A percentile compares a stretch with the other conserved stretches of the same genome.
These are phyloP conservation scores for Symbiotaphrina buchneri DNA, from an alignment of 495 filamentous ascomycete species.

Conservation along the genomic window DNA sequence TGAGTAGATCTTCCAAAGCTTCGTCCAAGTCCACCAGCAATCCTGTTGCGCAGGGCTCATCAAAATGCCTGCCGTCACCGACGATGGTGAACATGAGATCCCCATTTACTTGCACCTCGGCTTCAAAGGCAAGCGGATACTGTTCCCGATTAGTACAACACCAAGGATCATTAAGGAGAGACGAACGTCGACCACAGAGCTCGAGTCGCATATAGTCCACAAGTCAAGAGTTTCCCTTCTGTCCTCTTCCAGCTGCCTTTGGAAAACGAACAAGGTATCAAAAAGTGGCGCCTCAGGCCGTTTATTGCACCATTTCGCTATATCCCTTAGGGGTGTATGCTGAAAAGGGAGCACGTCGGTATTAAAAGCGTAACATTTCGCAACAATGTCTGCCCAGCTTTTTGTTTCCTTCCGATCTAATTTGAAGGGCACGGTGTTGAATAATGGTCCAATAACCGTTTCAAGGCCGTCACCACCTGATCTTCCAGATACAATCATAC, in stretches of 20 bases:
- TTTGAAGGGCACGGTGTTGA: conserved; percentile 70
- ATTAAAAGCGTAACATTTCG: conserved; percentile 37
- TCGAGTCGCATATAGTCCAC: conserved; percentile 30
- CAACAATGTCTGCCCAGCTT: conserved; percentile 26
- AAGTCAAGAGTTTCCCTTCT: conserved; percentile 13
- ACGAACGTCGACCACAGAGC: conserved; percentile 22
- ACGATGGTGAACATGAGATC: conserved; percentile 29
- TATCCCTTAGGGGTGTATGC: conserved; percentile 46
- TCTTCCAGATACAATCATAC: conserved; percentile 48
- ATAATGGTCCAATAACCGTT: conserved; percentile 55
- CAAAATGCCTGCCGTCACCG: conserved; percentile 19
- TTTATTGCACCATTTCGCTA: conserved; percentile 42
- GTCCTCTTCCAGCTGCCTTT: conserved; percentile 20
- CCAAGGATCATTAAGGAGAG: neutral
- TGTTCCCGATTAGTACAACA: conserved; percentile 5
- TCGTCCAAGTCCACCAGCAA: conserved; percentile 20
- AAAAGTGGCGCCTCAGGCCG: conserved; percentile 38
- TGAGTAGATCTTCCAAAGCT: conserved; percentile 10
- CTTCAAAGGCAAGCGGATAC: conserved; percentile 58
- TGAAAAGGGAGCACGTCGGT: conserved; percentile 34
- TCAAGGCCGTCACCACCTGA: conserved; percentile 40
- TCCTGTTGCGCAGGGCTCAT: conserved; percentile 8
- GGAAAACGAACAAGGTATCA: conserved; percentile 72
- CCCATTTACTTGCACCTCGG: conserved; percentile 22
- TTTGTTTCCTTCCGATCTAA: conserved; percentile 20